phyloP scores from a whole-genome alignment of 225 moss, liverwort and hornwort genomes.

The Sphagnum contortum region DNA sequence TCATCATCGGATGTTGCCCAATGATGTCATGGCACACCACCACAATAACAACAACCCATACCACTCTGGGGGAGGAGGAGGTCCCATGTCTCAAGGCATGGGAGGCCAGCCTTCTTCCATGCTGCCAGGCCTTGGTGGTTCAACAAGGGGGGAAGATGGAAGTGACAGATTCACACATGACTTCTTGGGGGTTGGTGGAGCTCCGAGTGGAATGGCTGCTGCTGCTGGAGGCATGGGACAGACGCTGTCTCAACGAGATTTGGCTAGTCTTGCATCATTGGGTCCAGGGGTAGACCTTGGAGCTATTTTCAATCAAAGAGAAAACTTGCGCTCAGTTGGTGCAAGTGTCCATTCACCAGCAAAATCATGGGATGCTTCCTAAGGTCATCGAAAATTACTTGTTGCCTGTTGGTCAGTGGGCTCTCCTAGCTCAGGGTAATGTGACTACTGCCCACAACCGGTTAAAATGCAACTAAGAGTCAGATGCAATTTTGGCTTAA shows the following conservation, averaged over 20 bases:
- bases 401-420: slow-evolving; percentile 30
- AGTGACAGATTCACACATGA: slow-evolving; percentile 92
- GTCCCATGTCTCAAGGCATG: slow-evolving; percentile 70
- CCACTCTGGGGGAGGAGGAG: slow-evolving; percentile 7
- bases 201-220: slow-evolving; percentile 39
- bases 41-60: slow-evolving; percentile 13
- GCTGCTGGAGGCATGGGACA: slow-evolving; percentile 81
- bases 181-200: slow-evolving; percentile 94
- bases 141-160: slow-evolving; percentile 78
- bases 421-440: slow-evolving; percentile 2
- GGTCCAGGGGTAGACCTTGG: slow-evolving; percentile 87
- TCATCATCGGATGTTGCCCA: slow-evolving; percentile 26
- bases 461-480: slow-evolving; percentile 12
- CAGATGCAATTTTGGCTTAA: slow-evolving; percentile 51
- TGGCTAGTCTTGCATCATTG: slow-evolving; percentile 67
- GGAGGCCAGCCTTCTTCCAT: slow-evolving; percentile 28
- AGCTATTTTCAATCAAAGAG: slow-evolving; percentile 67
- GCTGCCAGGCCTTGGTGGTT: slow-evolving; percentile 57
- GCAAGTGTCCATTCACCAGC: slow-evolving; percentile 85
- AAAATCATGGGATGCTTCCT: slow-evolving; percentile 91
- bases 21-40: slow-evolving; percentile 43
- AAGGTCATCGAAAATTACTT: slow-evolving; percentile 20
- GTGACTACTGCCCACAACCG: not conserved
- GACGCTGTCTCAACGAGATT: slow-evolving; percentile 75
- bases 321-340: slow-evolving; percentile 73